phyloP scores from a whole-genome alignment of 306 rosid genomes.

The Hippophae gyantsensis region DNA sequence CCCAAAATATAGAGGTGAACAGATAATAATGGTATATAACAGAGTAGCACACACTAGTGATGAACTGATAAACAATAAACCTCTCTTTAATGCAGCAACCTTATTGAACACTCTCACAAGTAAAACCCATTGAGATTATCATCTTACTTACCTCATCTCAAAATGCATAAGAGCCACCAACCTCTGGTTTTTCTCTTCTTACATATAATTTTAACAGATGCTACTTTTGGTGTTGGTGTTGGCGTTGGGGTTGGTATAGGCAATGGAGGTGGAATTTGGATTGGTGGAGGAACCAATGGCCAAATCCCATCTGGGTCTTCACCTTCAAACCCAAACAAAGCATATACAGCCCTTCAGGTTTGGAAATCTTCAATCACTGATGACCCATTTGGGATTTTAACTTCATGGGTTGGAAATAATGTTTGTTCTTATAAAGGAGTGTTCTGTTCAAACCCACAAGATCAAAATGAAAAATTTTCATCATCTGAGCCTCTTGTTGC shows the following conservation, averaged over 20 bases:
- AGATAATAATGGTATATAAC: slow-evolving; percentile 1
- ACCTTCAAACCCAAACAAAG: slow-evolving; percentile 33
- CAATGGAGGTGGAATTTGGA: slow-evolving; percentile 48
- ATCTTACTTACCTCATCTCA: slow-evolving; percentile 16
- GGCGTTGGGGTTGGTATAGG: slow-evolving; percentile 16
- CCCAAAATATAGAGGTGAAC: slow-evolving; percentile 4
- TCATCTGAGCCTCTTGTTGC: slow-evolving; percentile 39
- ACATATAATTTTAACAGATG: slow-evolving; percentile 20
- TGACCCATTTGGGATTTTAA: slow-evolving; percentile 56
- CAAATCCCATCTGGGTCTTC: slow-evolving; percentile 41
- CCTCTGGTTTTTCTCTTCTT: slow-evolving; percentile 33
- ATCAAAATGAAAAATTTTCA: slow-evolving; percentile 17
- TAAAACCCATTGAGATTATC: slow-evolving; percentile 18
- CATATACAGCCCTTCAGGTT: slow-evolving; percentile 70
- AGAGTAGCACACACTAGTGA: not conserved
- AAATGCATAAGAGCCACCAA: slow-evolving; percentile 51
- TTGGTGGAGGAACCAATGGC: slow-evolving; percentile 51
- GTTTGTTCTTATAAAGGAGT: slow-evolving; percentile 89
- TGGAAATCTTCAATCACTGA: slow-evolving; percentile 89
- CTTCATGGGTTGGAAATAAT: slow-evolving; percentile 61
- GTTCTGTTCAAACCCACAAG: slow-evolving; percentile 48
- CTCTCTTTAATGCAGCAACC: slow-evolving; percentile 40
- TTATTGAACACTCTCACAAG: slow-evolving; percentile 34
- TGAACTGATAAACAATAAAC: slow-evolving; percentile 30
- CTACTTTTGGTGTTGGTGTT: slow-evolving; percentile 22